Evolutionary conservation across 805 yeast species (phyloP).

Genomic region (Kodamaea restingae): DNA sequence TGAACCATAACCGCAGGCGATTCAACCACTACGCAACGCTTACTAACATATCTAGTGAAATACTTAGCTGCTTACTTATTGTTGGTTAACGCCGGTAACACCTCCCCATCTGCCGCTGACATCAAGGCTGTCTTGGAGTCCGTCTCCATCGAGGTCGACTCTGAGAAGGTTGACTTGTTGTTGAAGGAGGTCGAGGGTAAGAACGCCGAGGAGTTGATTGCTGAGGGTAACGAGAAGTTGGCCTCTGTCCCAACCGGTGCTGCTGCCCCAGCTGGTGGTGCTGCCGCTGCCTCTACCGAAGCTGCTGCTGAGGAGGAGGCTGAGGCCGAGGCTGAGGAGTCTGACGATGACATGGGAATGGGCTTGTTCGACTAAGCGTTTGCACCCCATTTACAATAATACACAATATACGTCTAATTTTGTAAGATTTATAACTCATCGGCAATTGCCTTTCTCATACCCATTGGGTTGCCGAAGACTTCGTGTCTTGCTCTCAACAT

Average conservation of each 20-base stretch:
- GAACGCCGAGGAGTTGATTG: slow-evolving; percentile 33
- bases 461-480: slow-evolving; percentile 76
- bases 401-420: slow-evolving; percentile 2
- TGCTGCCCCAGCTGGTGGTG: slow-evolving; percentile 26
- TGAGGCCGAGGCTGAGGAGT: slow-evolving; percentile 24
- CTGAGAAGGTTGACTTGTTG: slow-evolving; percentile 31
- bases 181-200: slow-evolving; percentile 35
- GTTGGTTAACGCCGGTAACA: slow-evolving; percentile 45
- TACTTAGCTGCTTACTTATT: slow-evolving; percentile 47
- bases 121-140: slow-evolving; percentile 38
- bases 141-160: slow-evolving; percentile 35
- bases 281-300: slow-evolving; percentile 23
- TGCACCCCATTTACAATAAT: slow-evolving; percentile 1
- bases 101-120: slow-evolving; percentile 42
- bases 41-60: slow-evolving; percentile 36
- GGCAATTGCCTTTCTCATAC: slow-evolving; percentile 54
- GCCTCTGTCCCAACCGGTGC: slow-evolving; percentile 33
- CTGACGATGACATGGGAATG: slow-evolving; percentile 31
- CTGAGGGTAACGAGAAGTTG: slow-evolving; percentile 36
- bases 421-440: slow-evolving; percentile 42
- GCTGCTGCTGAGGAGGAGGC: slow-evolving; percentile 25
- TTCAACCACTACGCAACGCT: no score
- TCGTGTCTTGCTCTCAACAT: slow-evolving; percentile 50
- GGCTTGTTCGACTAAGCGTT: slow-evolving; percentile 28
- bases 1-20: no score